A percentile compares a stretch with the other conserved stretches of the same genome.
Conservation (phyloP, 1,284 basidiomycete species). For the Puccinia coronata region DNA sequence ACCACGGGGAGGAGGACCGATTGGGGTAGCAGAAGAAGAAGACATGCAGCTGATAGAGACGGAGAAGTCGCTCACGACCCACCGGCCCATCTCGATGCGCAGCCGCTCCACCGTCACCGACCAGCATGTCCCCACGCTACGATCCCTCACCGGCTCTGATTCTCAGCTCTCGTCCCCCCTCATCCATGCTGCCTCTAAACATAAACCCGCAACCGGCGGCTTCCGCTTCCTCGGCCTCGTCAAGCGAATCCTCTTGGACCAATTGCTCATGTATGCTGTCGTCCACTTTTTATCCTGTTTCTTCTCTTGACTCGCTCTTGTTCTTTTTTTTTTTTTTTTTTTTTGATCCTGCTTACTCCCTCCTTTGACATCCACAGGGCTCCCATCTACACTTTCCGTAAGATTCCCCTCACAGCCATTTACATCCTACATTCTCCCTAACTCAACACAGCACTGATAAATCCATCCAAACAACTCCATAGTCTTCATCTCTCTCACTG, state of each 20-base stretch:
- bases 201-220: not conserved
- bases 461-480: not conserved
- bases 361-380: slow-evolving; percentile 8
- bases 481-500: slow-evolving; percentile 40
- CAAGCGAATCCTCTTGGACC: slow-evolving; percentile 27
- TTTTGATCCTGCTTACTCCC: not conserved
- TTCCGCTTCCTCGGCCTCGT: slow-evolving; percentile 14
- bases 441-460: not conserved
- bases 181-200: not conserved
- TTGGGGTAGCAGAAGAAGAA: not conserved
- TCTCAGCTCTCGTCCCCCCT: not conserved
- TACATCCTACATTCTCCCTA: not conserved
- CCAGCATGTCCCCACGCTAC: not conserved
- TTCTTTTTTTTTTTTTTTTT: not conserved
- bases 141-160: not conserved
- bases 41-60: slow-evolving; percentile 19
- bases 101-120: not conserved
- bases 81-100: slow-evolving; percentile 14
- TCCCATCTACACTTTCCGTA: slow-evolving; percentile 33
- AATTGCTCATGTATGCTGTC: slow-evolving; percentile 18
- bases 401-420: not conserved
- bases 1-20: not conserved
- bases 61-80: slow-evolving; percentile 19
- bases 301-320: not conserved
- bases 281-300: not conserved